Evolutionary conservation across 1,284 basidiomycete genomes (phyloP), one percentile per base, ranked within the genome.

Genomic region (Cutaneotrichosporon sp.): DNA sequence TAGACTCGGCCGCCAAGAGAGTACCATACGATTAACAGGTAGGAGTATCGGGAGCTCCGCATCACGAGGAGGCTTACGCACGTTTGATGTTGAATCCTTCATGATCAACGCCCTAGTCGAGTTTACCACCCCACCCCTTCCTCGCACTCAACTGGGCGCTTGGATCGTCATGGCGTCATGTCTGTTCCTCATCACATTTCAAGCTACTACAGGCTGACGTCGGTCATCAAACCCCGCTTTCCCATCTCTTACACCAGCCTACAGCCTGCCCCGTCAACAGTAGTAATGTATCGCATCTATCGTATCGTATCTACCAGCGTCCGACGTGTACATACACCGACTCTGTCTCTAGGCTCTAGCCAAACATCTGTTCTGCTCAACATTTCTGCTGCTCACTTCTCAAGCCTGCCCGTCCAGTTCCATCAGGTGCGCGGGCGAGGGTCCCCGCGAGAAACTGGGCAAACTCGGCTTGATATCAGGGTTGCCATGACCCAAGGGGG

Each of bases 401-500:
- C 65, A 65, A 16, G 64, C 68, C 60, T 66, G 61, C 21, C 68
- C 70, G 52, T 71, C 66, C 26, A 68, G 53, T 51, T 66, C 68
- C 69, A 70, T 70, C 16, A 70, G 62, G 47, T 66, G 67, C 40
- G 68, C 65, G 1, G 67, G 69, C n/a, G 61, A 62, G 10, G 60
- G 65, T 0, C 69, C 67, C 7, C 69, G 59, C 7, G 63, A 63
- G 42, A 68, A 66, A 46, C 60, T 65, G 4, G 66, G 69, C 26
- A 67, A 57, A 7, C 65, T 65, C 4, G 65, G 64, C 60, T 67
- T 66, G 40, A 53, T 60, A 36, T 69, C 65, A 10, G 63, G 53
- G 40, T 68, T 60, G n/a, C 60, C 64, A 34, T 67, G 60, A 11
- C 70, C 68, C 58, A 79, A 68, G 2, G 76, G 78, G 0, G 76